Percentiles rank a stretch among this genome's conserved stretches.
Evolutionary conservation across 2,329 filamentous ascomycete genomes (phyloP).

Genomic region (Pyrenophora tritici-repentis): DNA sequence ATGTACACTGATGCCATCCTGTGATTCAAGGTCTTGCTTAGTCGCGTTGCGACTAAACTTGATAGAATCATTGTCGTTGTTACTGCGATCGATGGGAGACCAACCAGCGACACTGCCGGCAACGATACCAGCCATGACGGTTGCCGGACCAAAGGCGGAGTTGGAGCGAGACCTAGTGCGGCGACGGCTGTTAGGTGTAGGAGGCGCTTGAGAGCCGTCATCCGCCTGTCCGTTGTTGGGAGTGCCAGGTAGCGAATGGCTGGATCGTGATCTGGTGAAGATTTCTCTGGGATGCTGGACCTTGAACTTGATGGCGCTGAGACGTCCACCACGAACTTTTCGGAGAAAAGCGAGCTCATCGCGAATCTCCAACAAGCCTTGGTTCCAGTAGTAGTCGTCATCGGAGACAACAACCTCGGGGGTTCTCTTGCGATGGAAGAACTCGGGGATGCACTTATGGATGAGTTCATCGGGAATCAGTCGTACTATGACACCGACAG

Average conservation of each 20-base stretch:
- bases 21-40: conserved; percentile 49
- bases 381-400: conserved; percentile 65
- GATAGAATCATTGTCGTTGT: conserved; percentile 49
- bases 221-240: conserved; percentile 59
- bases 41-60: conserved; percentile 43
- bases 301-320: conserved; percentile 81
- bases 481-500: conserved; percentile 79
- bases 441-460: conserved; percentile 48
- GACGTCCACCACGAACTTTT: conserved; percentile 77
- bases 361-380: conserved; percentile 73
- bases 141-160: conserved; percentile 73
- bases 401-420: conserved; percentile 52
- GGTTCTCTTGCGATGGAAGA: conserved; percentile 50
- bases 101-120: conserved; percentile 77
- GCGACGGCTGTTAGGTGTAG: conserved; percentile 61
- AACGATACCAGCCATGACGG: conserved; percentile 83
- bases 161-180: conserved; percentile 70
- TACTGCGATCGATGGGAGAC: conserved; percentile 67
- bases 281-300: conserved; percentile 76
- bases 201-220: conserved; percentile 52
- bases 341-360: conserved; percentile 82
- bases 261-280: conserved; percentile 66
- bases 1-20: conserved; percentile 54
- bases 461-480: conserved; percentile 76
- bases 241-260: conserved; percentile 67